phyloP scores from a whole-genome alignment of 257 asterid species.

The Scutellaria minor region DNA sequence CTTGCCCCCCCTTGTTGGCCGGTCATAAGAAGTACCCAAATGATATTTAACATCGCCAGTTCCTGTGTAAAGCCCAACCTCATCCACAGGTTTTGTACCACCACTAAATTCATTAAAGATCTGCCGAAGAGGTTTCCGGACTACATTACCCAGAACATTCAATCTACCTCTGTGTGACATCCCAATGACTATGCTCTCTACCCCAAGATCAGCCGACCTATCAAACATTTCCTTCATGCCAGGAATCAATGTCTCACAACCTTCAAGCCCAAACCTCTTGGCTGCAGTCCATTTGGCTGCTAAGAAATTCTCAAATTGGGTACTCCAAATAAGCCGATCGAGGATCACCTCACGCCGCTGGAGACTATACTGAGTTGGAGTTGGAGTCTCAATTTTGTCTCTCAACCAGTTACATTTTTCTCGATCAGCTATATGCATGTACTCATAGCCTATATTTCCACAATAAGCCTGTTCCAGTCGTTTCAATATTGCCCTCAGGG shows the following conservation, averaged over 20 bases:
- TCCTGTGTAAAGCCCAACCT: conserved; percentile 86
- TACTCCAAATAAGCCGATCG: conserved; percentile 90
- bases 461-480: conserved; percentile 92
- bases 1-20: conserved; percentile 96
- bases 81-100: conserved; percentile 86
- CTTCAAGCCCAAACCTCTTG: conserved; percentile 96
- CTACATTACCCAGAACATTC: conserved; percentile 89
- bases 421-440: conserved; percentile 90
- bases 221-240: conserved; percentile 99
- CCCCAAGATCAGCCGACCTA: conserved; percentile 95
- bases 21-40: conserved; percentile 92
- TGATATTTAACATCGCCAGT: conserved; percentile 97
- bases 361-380: conserved; percentile 71
- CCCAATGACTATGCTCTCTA: conserved; percentile 92
- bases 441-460: conserved; percentile 85
- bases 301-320: conserved; percentile 86
- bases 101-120: conserved; percentile 91
- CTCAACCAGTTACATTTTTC: conserved; percentile 92
- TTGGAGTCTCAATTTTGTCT: conserved; percentile 90
- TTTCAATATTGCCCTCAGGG: conserved; percentile 76
- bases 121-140: conserved; percentile 84
- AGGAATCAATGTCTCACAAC: conserved; percentile 95
- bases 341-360: conserved; percentile 90
- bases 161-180: conserved; percentile 96
- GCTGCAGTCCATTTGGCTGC: conserved; percentile 99